phyloP scores from a whole-genome alignment of 257 asterid species.

The Plectranthus barbatus region DNA sequence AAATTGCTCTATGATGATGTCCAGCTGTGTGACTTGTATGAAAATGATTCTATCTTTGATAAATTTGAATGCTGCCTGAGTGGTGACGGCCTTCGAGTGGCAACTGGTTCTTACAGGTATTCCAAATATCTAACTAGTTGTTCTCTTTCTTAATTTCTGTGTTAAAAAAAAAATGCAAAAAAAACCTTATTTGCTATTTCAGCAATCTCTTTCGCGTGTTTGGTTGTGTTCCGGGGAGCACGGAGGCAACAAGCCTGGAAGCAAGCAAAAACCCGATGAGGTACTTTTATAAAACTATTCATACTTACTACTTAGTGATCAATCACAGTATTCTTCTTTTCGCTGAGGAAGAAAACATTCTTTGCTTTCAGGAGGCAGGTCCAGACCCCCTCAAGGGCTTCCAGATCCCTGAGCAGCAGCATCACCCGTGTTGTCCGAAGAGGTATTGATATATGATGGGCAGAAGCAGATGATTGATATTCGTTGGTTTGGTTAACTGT shows the following conservation, averaged over 20 bases:
- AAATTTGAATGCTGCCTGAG: conserved; percentile 97
- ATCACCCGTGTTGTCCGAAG: conserved; percentile 78
- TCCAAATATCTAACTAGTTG: background rate
- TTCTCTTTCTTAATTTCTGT: background rate
- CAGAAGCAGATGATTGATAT: background rate
- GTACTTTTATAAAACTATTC: conserved; percentile 20
- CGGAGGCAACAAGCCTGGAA: conserved; percentile 67
- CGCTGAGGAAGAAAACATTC: background rate
- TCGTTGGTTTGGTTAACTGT: background rate
- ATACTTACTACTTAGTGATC: conserved; percentile 1
- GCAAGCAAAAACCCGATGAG: conserved; percentile 81
- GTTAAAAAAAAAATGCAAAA: background rate
- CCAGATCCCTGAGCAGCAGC: conserved; percentile 85
- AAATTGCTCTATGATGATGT: conserved; percentile 11
- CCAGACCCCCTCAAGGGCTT: conserved; percentile 84
- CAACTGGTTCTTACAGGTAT: conserved; percentile 99
- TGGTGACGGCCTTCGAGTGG: conserved; percentile 87
- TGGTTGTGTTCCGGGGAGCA: conserved; percentile 55
- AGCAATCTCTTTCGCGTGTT: conserved; percentile 80
- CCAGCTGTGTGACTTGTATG: conserved; percentile 88
- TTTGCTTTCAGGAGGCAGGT: conserved; percentile 64
- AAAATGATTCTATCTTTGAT: conserved; percentile 94
- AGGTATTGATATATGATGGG: conserved; percentile 32
- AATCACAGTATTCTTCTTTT: background rate
- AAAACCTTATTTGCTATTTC: conserved; percentile 14